These are phyloP conservation scores for Elongisporangium undulatum DNA, from an alignment of 352 stramenopile genomes.

Conservation along the genomic window DNA sequence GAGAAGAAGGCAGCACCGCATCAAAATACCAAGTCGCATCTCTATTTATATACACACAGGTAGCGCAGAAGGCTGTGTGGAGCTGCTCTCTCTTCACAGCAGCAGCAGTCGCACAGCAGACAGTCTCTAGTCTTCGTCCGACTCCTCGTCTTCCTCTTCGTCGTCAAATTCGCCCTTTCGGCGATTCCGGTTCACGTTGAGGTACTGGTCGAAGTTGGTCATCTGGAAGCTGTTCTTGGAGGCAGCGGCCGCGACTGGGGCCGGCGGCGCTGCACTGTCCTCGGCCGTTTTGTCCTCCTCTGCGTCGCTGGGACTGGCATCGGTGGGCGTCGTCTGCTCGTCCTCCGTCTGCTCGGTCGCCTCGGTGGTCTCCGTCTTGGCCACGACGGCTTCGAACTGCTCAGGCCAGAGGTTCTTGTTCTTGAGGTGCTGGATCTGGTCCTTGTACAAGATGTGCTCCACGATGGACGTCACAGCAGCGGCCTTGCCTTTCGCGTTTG, in stretches of 20 bases:
- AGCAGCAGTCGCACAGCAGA: no score
- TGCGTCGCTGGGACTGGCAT: conserved; percentile 1
- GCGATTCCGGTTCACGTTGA: conserved; percentile 76
- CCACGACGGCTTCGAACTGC: conserved; percentile 1
- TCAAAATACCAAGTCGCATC: neutral
- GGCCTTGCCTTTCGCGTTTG: conserved; percentile 80
- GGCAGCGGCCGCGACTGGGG: conserved; percentile 2
- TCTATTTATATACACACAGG: neutral
- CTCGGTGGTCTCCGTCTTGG: conserved; percentile 12
- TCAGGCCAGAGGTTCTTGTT: conserved; percentile 89
- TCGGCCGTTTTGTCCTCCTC: conserved; percentile 9
- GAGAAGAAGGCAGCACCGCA: neutral
- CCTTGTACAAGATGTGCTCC: conserved; percentile 97
- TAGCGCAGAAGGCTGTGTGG: neutral
- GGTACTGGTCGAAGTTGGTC: conserved; percentile 36
- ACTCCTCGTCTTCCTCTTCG: conserved; percentile 56
- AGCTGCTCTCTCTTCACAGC: conserved; percentile 1
- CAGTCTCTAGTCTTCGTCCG: conserved; percentile 34
- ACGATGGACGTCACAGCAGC: conserved; percentile 90
- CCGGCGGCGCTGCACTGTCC: conserved; percentile 8
- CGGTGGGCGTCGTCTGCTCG: conserved; percentile 7
- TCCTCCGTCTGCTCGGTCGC: conserved; percentile 14
- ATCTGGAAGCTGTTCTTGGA: conserved; percentile 60
- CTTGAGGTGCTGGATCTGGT: conserved; percentile 98
- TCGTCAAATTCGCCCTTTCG: conserved; percentile 72